Percentiles rank a stretch among this genome's conserved stretches.
Conservation (phyloP, 2,329 filamentous ascomycete genomes). For the Dactylellina haptotyla region DNA sequence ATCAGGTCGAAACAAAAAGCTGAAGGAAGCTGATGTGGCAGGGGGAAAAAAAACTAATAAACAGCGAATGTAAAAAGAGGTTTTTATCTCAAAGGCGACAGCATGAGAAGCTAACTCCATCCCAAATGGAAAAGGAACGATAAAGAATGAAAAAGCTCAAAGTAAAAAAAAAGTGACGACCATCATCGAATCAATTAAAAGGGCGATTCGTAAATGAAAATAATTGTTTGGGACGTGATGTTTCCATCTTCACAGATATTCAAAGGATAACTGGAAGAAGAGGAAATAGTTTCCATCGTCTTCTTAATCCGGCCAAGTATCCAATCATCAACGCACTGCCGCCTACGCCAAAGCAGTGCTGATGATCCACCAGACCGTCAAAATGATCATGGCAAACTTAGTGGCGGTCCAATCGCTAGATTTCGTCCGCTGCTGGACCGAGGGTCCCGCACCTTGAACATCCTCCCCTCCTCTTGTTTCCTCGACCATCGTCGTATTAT, state of each 20-base stretch:
- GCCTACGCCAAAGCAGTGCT: constrained; percentile 32
- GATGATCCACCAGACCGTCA: constrained; percentile 32
- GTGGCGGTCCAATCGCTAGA: background rate
- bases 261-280: constrained; percentile 16
- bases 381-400: constrained; percentile 9
- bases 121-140: constrained; percentile 55
- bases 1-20: too few relatives aligned
- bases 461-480: constrained; percentile 12
- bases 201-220: too few relatives aligned
- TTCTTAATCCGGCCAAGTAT: constrained; percentile 55
- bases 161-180: constrained; percentile 52
- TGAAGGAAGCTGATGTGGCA: background rate
- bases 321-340: constrained; percentile 36
- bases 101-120: constrained; percentile 57
- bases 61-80: constrained; percentile 54
- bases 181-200: too few relatives aligned
- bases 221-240: too few relatives aligned
- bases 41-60: constrained; percentile 44
- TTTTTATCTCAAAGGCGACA: constrained; percentile 57
- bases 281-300: constrained; percentile 26
- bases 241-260: too few relatives aligned
- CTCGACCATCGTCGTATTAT: constrained; percentile 22
- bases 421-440: constrained; percentile 13
- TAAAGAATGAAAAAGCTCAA: constrained; percentile 57
- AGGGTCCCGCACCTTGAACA: constrained; percentile 16